phyloP scores from a whole-genome alignment of 257 asterid species.

The Voacanga thouarsii region DNA sequence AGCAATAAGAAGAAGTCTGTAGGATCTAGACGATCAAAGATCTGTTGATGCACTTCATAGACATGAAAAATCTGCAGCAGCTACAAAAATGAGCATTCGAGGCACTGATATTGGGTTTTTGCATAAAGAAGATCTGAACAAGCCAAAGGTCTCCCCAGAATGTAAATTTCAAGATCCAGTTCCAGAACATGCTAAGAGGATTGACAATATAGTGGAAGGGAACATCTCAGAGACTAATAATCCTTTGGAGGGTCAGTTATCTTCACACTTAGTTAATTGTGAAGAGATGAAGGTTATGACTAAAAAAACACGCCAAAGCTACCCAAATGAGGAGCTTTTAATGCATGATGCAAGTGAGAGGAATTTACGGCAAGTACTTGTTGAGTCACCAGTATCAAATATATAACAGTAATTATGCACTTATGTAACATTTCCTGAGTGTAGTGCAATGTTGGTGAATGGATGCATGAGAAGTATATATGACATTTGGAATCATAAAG shows the following conservation, averaged over 20 bases:
- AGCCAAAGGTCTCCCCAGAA: conserved; percentile 18
- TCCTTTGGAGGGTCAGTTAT: conserved; percentile 25
- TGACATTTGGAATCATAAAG: too few species aligned
- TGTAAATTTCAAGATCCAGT: conserved; percentile 21
- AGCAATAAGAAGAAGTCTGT: conserved; percentile 72
- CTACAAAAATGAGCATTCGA: conserved; percentile 23
- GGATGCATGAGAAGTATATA: too few species aligned
- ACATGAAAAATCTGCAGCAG: conserved; percentile 22
- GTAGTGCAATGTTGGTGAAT: too few species aligned
- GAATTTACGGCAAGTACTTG: conserved; percentile 22
- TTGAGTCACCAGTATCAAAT: too few species aligned
- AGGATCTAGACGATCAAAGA: conserved; percentile 35
- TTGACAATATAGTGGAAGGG: conserved; percentile 2
- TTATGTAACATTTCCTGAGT: too few species aligned
- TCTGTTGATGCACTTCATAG: conserved; percentile 25
- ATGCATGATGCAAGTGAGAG: conserved; percentile 26
- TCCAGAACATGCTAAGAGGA: conserved; percentile 7
- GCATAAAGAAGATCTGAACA: conserved; percentile 30
- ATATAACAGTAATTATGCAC: too few species aligned
- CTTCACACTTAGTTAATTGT: conserved; percentile 22
- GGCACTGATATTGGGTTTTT: conserved; percentile 17
- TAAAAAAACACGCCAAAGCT: conserved; percentile 6
- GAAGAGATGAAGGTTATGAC: conserved; percentile 16
- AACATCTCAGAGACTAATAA: conserved; percentile 21
- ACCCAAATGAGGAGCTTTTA: conserved; percentile 13